Evolutionary conservation across 768 basidiomycete species (phyloP), one percentile per base, ranked within the genome.

Genomic region (Trametes cubensis): DNA sequence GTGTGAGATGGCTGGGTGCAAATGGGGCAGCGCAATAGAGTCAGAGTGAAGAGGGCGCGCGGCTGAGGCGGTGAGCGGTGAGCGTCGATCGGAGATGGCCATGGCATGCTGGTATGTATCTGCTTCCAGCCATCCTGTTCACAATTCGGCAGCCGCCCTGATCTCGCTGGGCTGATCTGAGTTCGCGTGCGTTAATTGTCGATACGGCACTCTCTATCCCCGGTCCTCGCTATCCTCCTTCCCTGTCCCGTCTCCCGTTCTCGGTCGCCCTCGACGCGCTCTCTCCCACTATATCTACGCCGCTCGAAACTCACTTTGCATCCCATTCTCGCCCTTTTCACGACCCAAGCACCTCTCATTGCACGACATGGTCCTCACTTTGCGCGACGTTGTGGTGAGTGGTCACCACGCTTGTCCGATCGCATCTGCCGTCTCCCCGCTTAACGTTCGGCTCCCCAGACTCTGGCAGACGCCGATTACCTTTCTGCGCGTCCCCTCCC

Each of bases 401-500:
- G 42, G 25, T 1, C 17, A 17, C 23, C 11, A 6, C 7, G 6
- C 14, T 7, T 17, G 26, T 39, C 28, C 41, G 41, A 42, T 42
- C 21, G 20, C 45, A 34, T 26, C 44, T 10, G 7, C 42, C 41
- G 28, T 25, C 28, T 38, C 30, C 15, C 21, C 17, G 34, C 25
- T 52, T 62, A 44, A 62, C 55, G 28, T 30, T n/a, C 55, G 13
- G 17, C 21, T 53, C 25, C 28, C 20, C 45, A 63, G 66, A 62
- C 61, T 20, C 61, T 66, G 23, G 73, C 75, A 2, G 79, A 80
- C 60, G 66, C 72, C 11, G 66, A 67, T 26, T 72, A 78, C 61
- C 77, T 81, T 40, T 70, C 76, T 8, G 66, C 66, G 7, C 74
- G 81, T 11, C 67, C 76, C 25, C 69, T 74, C 1, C 81, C 81